phyloP scores from a whole-genome alignment of 495 filamentous ascomycete species.

The Xylaria flabelliformis region DNA sequence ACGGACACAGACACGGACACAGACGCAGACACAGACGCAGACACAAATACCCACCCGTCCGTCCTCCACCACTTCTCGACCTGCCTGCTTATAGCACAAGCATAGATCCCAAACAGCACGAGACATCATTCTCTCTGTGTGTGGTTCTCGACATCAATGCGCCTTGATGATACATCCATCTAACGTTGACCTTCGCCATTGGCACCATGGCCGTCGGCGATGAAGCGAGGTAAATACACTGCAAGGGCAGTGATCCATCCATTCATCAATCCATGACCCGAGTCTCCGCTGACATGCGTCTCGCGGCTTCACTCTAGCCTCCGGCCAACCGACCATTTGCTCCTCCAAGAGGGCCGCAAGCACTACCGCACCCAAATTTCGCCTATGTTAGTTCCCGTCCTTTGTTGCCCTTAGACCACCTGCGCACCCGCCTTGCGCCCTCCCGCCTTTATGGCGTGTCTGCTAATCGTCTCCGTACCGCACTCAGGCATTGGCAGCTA shows the following conservation, averaged over 20 bases:
- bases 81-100: background rate
- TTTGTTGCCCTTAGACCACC: background rate
- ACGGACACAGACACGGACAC: background rate
- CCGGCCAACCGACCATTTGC: constrained; percentile 60
- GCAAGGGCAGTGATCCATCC: background rate
- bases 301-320: constrained; percentile 37
- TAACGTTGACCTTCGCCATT: constrained; percentile 37
- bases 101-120: background rate
- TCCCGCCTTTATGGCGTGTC: background rate
- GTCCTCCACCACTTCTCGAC: background rate
- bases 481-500: constrained; percentile 83
- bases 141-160: constrained; percentile 36
- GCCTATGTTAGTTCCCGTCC: constrained; percentile 63
- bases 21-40: too few relatives aligned
- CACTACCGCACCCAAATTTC: constrained; percentile 80
- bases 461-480: constrained; percentile 22
- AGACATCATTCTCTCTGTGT: background rate
- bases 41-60: background rate
- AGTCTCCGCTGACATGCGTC: constrained; percentile 23
- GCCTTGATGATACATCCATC: constrained; percentile 40
- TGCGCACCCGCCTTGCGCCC: background rate
- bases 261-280: background rate
- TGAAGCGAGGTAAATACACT: constrained; percentile 52
- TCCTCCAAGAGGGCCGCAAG: constrained; percentile 68
- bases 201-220: constrained; percentile 59